Evolutionary conservation across 495 filamentous ascomycete species (phyloP).

Genomic region (Clavariopsis aquatica): DNA sequence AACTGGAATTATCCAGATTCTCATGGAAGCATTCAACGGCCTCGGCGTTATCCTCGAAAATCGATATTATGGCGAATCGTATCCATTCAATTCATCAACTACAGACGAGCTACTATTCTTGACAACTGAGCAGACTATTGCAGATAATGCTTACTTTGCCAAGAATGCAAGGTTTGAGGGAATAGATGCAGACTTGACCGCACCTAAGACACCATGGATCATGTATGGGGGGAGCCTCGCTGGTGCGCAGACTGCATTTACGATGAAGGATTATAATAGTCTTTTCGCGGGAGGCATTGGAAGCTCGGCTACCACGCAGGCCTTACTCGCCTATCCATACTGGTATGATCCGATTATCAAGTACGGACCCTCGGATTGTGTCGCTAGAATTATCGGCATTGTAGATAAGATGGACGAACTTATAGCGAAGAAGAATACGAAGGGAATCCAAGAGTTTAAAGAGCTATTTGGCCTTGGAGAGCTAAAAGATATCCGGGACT

Average conservation of each 20-base stretch:
- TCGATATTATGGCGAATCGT: conserved; percentile 28
- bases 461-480: conserved; percentile 58
- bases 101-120: conserved; percentile 69
- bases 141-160: conserved; percentile 71
- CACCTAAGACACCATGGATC: conserved; percentile 61
- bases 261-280: conserved; percentile 67
- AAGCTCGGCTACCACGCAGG: conserved; percentile 67
- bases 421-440: conserved; percentile 51
- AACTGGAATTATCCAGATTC: conserved; percentile 49
- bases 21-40: conserved; percentile 63
- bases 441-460: conserved; percentile 57
- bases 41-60: conserved; percentile 73
- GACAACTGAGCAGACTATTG: conserved; percentile 70
- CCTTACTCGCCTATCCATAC: conserved; percentile 69
- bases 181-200: conserved; percentile 59
- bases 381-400: conserved; percentile 57
- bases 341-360: conserved; percentile 68
- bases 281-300: conserved; percentile 68
- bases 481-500: conserved; percentile 60
- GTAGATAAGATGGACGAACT: conserved; percentile 63
- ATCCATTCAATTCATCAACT: conserved; percentile 29
- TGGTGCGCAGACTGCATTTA: conserved; percentile 68
- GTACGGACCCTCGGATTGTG: conserved; percentile 58
- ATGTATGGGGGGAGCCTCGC: conserved; percentile 74
- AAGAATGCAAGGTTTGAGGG: conserved; percentile 63